A percentile compares a stretch with the other conserved stretches of the same genome.
Conservation (phyloP, 108 stramenopile species). For the Nannochloropsis gaditana region DNA sequence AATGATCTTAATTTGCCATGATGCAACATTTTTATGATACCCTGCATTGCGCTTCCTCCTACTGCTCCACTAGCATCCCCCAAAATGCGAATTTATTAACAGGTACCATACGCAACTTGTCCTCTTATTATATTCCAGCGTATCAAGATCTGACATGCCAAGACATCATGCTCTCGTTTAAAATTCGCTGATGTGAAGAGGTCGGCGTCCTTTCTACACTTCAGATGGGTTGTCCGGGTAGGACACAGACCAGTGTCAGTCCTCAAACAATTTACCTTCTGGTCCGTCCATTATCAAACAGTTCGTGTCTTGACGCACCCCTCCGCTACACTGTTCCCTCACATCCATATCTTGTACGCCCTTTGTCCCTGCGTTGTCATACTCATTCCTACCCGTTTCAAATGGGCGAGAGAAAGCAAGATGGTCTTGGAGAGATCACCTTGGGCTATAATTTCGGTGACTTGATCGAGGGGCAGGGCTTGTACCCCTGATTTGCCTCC, state of each 20-base stretch:
- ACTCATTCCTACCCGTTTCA: not conserved
- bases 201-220: too few relatives aligned
- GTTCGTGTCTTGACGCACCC: not conserved
- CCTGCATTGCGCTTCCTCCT: not conserved
- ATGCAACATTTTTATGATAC: not conserved
- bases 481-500: not conserved
- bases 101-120: too few relatives aligned
- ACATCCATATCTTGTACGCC: conserved; percentile 22
- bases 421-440: conserved; percentile 17
- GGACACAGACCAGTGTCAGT: too few relatives aligned
- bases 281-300: too few relatives aligned
- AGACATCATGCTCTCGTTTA: too few relatives aligned
- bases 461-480: not conserved
- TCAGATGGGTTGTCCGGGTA: too few relatives aligned
- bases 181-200: too few relatives aligned
- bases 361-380: not conserved
- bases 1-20: not conserved
- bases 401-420: conserved; percentile 24
- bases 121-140: too few relatives aligned
- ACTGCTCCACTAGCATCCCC: too few relatives aligned
- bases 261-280: too few relatives aligned
- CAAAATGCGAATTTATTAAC: too few relatives aligned
- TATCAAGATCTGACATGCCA: too few relatives aligned
- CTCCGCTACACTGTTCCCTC: not conserved
- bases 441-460: not conserved